Evolutionary conservation across 2,329 filamentous ascomycete genomes (phyloP), one percentile per base, ranked within the genome.

Genomic region (Apiospora pterosperma): DNA sequence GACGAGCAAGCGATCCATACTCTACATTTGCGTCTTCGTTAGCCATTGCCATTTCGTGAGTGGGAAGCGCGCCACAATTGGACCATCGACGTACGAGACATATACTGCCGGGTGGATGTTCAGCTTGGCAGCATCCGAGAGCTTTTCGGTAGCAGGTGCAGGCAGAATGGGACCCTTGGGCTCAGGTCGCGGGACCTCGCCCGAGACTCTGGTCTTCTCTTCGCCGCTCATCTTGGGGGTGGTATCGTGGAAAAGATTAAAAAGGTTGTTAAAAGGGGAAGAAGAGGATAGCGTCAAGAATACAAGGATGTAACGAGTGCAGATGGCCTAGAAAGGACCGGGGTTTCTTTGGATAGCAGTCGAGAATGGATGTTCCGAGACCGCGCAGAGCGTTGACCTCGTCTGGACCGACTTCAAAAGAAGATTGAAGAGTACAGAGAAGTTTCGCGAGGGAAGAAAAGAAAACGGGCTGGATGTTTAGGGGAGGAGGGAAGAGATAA

Each of bases 1-100:
- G 93, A 97, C 75, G 92, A 97, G 78, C 97, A 85, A 66, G 89
- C 83, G 76, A 99, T 98, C 96, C 96, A 99, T 71, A 89, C 84
- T 73, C 94, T 97, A 78, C 48, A 70, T 28, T 34, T 34, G 48
- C 25, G 16, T 55, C 48, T 61, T 31, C 2, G 28, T 55, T 55
- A 55, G 48, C 28, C 16, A 48, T n/a, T 34, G n/a, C 4, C 8
- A 5, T 19, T 55, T 28, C 28, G 48, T 3, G 8, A n/a, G 16
- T 16, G 48, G 11, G 48, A n/a, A 70, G 67, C 64, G 62, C 36
- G 55, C 60, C 19, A 19, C 48, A 55, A 25, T 36, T 63, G 65
- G 41, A 69, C 64, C 63, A 61, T 62, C 31, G 59, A 82, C 85
- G 76, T 79, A 88, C 88, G 85, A 79, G 38, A 97, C 92, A 80